Evolutionary conservation across 257 asterid genomes (phyloP).

Genomic region (Solanum okadae): DNA sequence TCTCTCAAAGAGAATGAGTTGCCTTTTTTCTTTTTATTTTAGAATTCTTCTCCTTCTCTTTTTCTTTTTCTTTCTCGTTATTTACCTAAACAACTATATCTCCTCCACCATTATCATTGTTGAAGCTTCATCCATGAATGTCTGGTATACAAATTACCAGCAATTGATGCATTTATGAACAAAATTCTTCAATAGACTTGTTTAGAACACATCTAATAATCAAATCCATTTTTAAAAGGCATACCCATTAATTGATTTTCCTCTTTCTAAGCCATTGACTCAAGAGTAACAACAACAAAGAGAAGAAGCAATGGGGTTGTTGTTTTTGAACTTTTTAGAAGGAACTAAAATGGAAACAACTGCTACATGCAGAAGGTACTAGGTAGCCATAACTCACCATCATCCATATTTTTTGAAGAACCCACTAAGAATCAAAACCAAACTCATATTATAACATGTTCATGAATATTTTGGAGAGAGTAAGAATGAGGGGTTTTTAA

Average conservation of each 20-base stretch:
- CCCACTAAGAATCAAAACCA: not conserved
- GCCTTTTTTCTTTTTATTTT: not conserved
- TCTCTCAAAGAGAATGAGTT: not conserved
- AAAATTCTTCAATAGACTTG: not conserved
- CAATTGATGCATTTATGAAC: not conserved
- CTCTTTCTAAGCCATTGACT: not conserved
- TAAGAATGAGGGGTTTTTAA: not conserved
- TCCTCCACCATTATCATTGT: not conserved
- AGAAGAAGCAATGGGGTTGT: not conserved
- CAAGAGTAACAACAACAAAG: not conserved
- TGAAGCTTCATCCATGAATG: not conserved
- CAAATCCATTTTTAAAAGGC: not conserved
- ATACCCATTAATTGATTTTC: not conserved
- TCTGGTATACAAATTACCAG: not conserved
- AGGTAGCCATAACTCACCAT: slow-evolving; percentile 20
- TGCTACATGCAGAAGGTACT: slow-evolving; percentile 4
- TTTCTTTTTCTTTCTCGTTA: not conserved
- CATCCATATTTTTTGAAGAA: slow-evolving; percentile 14
- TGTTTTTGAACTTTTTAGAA: not conserved
- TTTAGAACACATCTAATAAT: not conserved
- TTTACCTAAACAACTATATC: not conserved
- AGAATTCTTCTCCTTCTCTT: not conserved
- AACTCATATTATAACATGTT: not conserved
- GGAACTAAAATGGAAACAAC: not conserved
- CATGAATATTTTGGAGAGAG: not conserved